A percentile compares a stretch with the other conserved stretches of the same genome.
Conservation (phyloP, 768 basidiomycete species). For the Fomitopsis serialis region DNA sequence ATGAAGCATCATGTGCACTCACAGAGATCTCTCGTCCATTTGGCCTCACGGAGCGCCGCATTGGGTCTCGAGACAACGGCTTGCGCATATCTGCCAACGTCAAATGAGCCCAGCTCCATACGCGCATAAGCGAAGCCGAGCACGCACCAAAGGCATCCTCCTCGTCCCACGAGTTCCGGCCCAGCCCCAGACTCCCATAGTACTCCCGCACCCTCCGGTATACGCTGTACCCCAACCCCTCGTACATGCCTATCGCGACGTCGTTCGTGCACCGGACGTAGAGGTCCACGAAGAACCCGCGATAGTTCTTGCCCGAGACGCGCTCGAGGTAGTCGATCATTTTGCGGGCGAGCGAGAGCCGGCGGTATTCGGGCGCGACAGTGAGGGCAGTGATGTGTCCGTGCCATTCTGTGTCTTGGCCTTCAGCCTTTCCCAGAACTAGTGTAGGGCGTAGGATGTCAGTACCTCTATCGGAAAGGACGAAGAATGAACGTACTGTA, state of each 20-base stretch:
- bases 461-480: slow-evolving; percentile 1
- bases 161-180: slow-evolving; percentile 74
- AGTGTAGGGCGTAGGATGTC: slow-evolving; percentile 2
- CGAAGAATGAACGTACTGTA: slow-evolving; percentile 60
- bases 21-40: slow-evolving; percentile 75
- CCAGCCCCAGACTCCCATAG: slow-evolving; percentile 72
- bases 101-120: not conserved
- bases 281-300: slow-evolving; percentile 89
- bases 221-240: slow-evolving; percentile 89
- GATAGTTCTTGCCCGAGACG: slow-evolving; percentile 76
- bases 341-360: slow-evolving; percentile 77
- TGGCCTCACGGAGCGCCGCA: slow-evolving; percentile 58
- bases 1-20: slow-evolving; percentile 53
- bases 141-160: slow-evolving; percentile 85
- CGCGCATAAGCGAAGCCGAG: not conserved
- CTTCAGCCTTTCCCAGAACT: slow-evolving; percentile 97
- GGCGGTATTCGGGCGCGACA: slow-evolving; percentile 90
- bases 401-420: slow-evolving; percentile 70
- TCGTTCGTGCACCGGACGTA: slow-evolving; percentile 88
- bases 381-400: slow-evolving; percentile 95
- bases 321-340: slow-evolving; percentile 86
- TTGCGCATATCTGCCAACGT: slow-evolving; percentile 59
- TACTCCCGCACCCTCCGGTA: slow-evolving; percentile 89
- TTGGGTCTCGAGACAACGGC: slow-evolving; percentile 57
- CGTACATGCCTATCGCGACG: slow-evolving; percentile 86